Evolutionary conservation across 768 basidiomycete species (phyloP).

Genomic region (Pleurotus eryngii): DNA sequence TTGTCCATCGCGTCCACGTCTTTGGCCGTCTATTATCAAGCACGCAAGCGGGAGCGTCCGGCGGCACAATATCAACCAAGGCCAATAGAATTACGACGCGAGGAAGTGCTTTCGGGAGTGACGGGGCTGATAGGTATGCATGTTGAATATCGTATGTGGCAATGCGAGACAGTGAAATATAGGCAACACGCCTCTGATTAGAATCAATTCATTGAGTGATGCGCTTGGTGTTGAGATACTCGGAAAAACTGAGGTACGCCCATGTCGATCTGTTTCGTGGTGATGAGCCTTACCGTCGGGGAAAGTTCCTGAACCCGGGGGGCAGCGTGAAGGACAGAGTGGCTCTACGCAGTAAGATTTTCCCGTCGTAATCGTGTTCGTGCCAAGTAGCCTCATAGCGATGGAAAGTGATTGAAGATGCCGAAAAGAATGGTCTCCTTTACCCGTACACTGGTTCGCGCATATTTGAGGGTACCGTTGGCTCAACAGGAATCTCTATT

Average conservation of each 20-base stretch:
- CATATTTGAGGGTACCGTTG: constrained; percentile 97
- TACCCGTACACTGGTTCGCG: constrained; percentile 85
- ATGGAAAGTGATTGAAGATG: constrained; percentile 84
- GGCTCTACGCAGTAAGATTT: constrained; percentile 75
- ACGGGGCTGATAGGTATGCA: constrained; percentile 78
- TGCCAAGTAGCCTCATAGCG: not conserved
- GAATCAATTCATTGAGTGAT: constrained; percentile 90
- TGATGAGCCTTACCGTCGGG: not conserved
- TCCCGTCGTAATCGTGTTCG: not conserved
- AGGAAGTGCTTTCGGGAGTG: constrained; percentile 79
- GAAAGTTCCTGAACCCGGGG: constrained; percentile 91
- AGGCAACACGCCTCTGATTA: constrained; percentile 94
- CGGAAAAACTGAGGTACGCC: constrained; percentile 85
- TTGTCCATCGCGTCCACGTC: constrained; percentile 73
- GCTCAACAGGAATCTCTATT: constrained; percentile 93
- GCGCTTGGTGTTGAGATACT: constrained; percentile 91
- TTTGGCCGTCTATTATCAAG: constrained; percentile 49
- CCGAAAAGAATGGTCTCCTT: constrained; percentile 78
- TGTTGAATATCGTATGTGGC: not conserved
- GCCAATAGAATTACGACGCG: constrained; percentile 70
- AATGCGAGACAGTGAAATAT: not conserved
- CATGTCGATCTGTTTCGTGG: not conserved
- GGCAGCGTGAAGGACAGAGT: constrained; percentile 98
- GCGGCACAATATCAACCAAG: constrained; percentile 36
- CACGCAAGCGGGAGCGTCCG: constrained; percentile 45